Conservation (phyloP, 345 rosid genomes). For the Brassica cretica region DNA sequence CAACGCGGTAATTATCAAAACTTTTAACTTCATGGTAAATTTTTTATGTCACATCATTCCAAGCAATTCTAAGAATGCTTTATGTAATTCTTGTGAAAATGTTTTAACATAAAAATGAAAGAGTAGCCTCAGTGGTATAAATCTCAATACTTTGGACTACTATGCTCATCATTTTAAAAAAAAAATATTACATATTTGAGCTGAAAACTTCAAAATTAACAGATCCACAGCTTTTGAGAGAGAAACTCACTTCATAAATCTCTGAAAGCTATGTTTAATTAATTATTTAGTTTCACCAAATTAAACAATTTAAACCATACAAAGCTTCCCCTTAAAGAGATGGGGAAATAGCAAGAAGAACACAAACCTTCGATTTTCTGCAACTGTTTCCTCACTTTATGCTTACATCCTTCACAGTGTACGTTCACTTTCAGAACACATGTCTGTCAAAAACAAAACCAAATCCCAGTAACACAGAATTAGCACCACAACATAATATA, state of each 20-base stretch:
- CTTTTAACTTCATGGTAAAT: no score
- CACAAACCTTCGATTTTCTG: constrained; percentile 77
- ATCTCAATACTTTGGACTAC: constrained; percentile 9
- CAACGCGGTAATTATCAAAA: no score
- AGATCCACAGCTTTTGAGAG: constrained; percentile 14
- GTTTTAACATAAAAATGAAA: not conserved
- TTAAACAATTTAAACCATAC: not conserved
- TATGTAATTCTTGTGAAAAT: no score
- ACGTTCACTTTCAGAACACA: constrained; percentile 84
- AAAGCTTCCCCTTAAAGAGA: not conserved
- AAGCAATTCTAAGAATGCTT: no score
- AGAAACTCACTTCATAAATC: not conserved
- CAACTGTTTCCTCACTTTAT: constrained; percentile 72
- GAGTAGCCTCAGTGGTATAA: not conserved
- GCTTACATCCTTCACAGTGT: constrained; percentile 93
- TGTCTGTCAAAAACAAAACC: constrained; percentile 50
- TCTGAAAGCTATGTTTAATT: not conserved
- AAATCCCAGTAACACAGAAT: not conserved
- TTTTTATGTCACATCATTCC: no score
- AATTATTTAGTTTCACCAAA: no score
- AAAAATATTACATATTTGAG: not conserved
- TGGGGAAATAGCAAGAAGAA: not conserved
- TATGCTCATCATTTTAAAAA: no score
- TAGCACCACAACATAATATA: not conserved
- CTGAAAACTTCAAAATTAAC: not conserved